phyloP scores from a whole-genome alignment of 768 basidiomycete genomes.

The Mycena haematopus region DNA sequence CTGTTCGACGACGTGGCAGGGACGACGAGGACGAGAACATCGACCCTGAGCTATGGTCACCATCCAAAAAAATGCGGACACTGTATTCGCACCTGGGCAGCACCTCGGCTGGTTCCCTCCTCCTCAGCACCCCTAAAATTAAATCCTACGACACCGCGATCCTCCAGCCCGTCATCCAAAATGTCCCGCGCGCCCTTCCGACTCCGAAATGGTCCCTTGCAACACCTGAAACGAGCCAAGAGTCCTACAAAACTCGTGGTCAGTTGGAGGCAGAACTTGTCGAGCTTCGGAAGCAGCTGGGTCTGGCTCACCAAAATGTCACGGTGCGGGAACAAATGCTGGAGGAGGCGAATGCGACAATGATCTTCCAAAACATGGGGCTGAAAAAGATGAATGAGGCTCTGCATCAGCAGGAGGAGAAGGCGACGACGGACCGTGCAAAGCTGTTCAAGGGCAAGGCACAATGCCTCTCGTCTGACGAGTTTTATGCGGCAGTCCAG shows the following conservation, averaged over 20 bases:
- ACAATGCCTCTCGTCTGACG: no score
- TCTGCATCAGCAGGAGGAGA: conserved; percentile 10
- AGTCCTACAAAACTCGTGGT: background rate
- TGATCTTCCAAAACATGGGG: conserved; percentile 25
- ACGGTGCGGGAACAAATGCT: conserved; percentile 11
- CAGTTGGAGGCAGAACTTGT: background rate
- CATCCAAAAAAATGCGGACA: conserved; percentile 8
- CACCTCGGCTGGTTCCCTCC: conserved; percentile 1
- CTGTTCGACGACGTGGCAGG: no score
- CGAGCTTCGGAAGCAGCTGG: background rate
- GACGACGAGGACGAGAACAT: conserved; percentile 5
- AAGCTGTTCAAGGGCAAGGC: conserved; percentile 7
- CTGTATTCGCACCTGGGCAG: conserved; percentile 12
- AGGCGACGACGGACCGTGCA: conserved; percentile 4
- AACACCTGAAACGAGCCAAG: background rate
- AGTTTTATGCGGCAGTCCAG: no score
- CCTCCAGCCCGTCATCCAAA: conserved; percentile 2
- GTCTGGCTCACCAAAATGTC: conserved; percentile 3
- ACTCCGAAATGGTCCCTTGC: background rate
- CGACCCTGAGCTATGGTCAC: conserved; percentile 9
- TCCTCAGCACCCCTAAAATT: conserved; percentile 4
- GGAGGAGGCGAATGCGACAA: conserved; percentile 25
- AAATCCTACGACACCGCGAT: conserved; percentile 2
- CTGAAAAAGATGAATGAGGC: conserved; percentile 16
- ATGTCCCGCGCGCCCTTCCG: background rate